A percentile compares a stretch with the other conserved stretches of the same genome.
Conservation (phyloP, 345 rosid genomes). For the Syzygium jambos region DNA sequence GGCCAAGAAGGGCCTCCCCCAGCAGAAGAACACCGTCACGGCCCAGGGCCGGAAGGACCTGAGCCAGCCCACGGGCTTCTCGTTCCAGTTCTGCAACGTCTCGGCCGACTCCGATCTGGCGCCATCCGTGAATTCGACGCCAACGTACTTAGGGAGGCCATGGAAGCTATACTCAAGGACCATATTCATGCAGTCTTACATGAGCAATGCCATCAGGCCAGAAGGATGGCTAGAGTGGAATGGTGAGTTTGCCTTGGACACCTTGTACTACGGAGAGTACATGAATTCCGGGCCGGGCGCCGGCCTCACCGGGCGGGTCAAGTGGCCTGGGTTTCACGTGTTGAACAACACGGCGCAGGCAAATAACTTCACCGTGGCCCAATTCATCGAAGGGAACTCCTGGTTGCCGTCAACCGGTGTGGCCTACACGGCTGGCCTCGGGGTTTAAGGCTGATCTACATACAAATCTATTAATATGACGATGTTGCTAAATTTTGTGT, state of each 20-base stretch:
- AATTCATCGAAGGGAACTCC: conserved; percentile 55
- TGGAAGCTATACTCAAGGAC: conserved; percentile 84
- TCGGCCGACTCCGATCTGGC: conserved; percentile 53
- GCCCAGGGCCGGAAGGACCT: conserved; percentile 82
- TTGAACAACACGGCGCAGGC: conserved; percentile 36
- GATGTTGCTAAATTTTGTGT: neutral
- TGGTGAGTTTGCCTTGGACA: conserved; percentile 36
- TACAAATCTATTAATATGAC: neutral
- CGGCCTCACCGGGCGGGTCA: conserved; percentile 33
- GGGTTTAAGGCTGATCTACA: neutral
- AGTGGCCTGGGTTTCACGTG: conserved; percentile 70
- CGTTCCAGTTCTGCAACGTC: conserved; percentile 76
- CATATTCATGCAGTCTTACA: conserved; percentile 59
- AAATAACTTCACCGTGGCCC: conserved; percentile 54
- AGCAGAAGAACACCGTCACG: conserved; percentile 70
- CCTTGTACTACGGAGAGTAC: conserved; percentile 67
- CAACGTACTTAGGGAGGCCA: conserved; percentile 76
- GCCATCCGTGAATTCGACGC: conserved; percentile 27
- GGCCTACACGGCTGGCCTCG: conserved; percentile 26
- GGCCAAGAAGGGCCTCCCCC: conserved; percentile 49
- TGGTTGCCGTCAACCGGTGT: conserved; percentile 69
- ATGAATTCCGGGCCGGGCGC: conserved; percentile 62
- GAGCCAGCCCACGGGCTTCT: conserved; percentile 63
- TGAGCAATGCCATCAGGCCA: conserved; percentile 39
- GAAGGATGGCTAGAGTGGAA: conserved; percentile 89